Evolutionary conservation across 352 stramenopile genomes (phyloP), one percentile per base, ranked within the genome.

Genomic region (Globisporangium cystogenes): DNA sequence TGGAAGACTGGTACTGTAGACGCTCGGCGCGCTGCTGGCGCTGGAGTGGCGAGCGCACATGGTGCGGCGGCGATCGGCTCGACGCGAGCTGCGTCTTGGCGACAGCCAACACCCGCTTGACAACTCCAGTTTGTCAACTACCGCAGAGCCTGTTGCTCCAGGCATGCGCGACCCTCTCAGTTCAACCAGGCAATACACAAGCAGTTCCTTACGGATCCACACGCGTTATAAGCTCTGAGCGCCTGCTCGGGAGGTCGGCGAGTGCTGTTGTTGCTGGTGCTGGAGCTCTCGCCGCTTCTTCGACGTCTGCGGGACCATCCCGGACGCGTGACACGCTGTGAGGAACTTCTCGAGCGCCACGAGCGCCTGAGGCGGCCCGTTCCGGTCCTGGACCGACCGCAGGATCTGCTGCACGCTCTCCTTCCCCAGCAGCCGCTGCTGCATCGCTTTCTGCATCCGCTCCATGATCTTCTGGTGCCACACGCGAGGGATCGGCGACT

Each of bases 361-460:
- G 20, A 87, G 55, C 6, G 60, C 65, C 23, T 70, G 33, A 3
- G 58, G 42, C 0, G 73, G 55, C 5, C 55, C 67, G 40, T 65
- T 71, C 47, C 70, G 67, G 41, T 87, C 76, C 21, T 81, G 60
- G 0, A 68, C 55, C 23, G 40, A 36, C 31, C 67, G 70, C 35
- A 79, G 65, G 41, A 86, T 48, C 15, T 62, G 63, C 51, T 84
- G 74, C 6, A 87, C 49, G 53, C 72, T 86, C 21, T 85, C 72
- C 41, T 82, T 87, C 45, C 65, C 64, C 36, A 86, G 41, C 4
- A 87, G 50, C 5, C 74, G 74, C 50, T 78, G 69, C 50, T 82
- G 69, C 50, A 87, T 59, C 18, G 58, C 48, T 11, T 65, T 60
- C 49, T 87, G 74, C 11, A 82, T 60, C 20, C 65, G 63, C 23